phyloP scores from a whole-genome alignment of 2,329 filamentous ascomycete genomes.

The Graphium sp. region DNA sequence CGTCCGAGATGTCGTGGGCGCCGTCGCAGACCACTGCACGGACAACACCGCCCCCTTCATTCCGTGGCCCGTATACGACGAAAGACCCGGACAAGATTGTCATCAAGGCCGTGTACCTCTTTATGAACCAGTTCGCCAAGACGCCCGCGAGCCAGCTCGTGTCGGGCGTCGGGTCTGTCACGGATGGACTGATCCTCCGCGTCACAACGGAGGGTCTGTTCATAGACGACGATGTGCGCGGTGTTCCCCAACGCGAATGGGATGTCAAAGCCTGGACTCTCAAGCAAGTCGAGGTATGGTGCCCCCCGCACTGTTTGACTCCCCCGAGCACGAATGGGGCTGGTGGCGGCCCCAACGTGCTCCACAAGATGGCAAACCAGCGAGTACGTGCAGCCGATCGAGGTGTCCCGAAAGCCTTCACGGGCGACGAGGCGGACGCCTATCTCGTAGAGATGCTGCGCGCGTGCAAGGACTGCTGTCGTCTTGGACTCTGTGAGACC shows the following conservation, averaged over 20 bases:
- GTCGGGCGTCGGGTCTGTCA: slow-evolving; percentile 69
- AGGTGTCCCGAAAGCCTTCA: slow-evolving; percentile 31
- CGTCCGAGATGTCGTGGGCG: slow-evolving; percentile 74
- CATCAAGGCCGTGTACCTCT: slow-evolving; percentile 82
- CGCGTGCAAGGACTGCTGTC: slow-evolving; percentile 48
- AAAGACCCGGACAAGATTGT: slow-evolving; percentile 93
- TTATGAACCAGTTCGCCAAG: slow-evolving; percentile 75
- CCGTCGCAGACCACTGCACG: slow-evolving; percentile 68
- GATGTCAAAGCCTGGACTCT: slow-evolving; percentile 97
- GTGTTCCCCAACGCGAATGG: slow-evolving; percentile 92
- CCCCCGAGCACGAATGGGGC: slow-evolving; percentile 20
- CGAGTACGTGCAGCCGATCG: slow-evolving; percentile 29
- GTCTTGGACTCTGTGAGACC: slow-evolving; percentile 30
- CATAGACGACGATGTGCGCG: slow-evolving; percentile 87
- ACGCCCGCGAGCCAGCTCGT: slow-evolving; percentile 85
- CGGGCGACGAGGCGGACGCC: slow-evolving; percentile 48
- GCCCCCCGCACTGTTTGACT: slow-evolving; percentile 44
- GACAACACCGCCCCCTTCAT: slow-evolving; percentile 68
- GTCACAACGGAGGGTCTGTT: slow-evolving; percentile 92
- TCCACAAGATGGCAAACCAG: slow-evolving; percentile 27
- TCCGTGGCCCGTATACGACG: slow-evolving; percentile 65
- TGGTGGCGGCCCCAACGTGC: slow-evolving; percentile 21
- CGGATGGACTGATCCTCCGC: slow-evolving; percentile 78
- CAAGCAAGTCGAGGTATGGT: slow-evolving; percentile 82
- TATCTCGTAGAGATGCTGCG: slow-evolving; percentile 45